These are phyloP conservation scores for Epithele typhae DNA, from an alignment of 768 basidiomycete genomes.

Conservation along the genomic window DNA sequence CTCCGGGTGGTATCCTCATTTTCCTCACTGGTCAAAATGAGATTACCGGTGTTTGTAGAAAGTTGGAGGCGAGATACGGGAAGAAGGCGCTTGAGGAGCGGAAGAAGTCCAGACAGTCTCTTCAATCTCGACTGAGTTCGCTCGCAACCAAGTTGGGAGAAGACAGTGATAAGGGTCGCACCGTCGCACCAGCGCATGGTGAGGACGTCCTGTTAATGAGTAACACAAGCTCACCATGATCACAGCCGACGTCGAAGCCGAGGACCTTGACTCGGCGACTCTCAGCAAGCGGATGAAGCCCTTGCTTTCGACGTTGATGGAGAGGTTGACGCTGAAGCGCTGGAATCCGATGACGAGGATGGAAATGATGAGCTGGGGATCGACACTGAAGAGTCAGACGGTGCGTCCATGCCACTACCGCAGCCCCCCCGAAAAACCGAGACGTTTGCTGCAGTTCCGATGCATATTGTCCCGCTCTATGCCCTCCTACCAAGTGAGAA, in stretches of 20 bases:
- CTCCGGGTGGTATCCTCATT: constrained; percentile 88
- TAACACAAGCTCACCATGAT: no score
- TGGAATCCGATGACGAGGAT: constrained; percentile 69
- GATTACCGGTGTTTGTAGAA: constrained; percentile 79
- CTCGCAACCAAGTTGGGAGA: constrained; percentile 6
- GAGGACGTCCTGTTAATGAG: no score
- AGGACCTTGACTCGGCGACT: constrained; percentile 71
- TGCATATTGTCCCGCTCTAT: constrained; percentile 94
- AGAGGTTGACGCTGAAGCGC: constrained; percentile 68
- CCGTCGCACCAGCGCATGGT: constrained; percentile 49
- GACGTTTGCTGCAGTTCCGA: constrained; percentile 65
- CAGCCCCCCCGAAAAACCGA: no score
- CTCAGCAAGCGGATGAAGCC: constrained; percentile 35
- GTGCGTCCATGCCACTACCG: no score
- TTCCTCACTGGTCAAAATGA: constrained; percentile 97
- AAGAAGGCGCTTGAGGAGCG: constrained; percentile 55
- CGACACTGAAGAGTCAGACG: constrained; percentile 62
- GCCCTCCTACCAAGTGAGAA: constrained; percentile 89
- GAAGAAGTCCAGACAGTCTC: constrained; percentile 29
- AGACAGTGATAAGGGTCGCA: background rate
- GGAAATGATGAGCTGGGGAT: constrained; percentile 54
- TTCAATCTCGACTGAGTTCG: constrained; percentile 8
- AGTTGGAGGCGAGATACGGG: constrained; percentile 76
- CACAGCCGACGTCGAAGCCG: constrained; percentile 71
- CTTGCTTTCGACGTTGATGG: constrained; percentile 66